Evolutionary conservation across 2,329 filamentous ascomycete species (phyloP).

Genomic region (Hypocrella siamensis): DNA sequence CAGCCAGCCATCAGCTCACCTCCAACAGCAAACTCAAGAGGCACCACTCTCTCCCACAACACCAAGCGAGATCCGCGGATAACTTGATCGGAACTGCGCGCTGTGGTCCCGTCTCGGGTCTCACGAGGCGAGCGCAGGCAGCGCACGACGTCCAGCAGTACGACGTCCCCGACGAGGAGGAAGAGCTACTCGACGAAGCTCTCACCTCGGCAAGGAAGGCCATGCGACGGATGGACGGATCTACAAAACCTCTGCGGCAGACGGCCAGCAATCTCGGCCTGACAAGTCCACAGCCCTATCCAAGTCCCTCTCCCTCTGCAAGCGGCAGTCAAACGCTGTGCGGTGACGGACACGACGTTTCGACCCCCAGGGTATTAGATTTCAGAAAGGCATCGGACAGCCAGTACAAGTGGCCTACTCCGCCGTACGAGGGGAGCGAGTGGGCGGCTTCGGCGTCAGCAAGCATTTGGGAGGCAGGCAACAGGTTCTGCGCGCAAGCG

Average conservation of each 20-base stretch:
- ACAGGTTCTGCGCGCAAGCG: too few relatives aligned
- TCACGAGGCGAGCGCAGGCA: slow-evolving; percentile 66
- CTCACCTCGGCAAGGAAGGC: slow-evolving; percentile 62
- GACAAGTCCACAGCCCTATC: slow-evolving; percentile 35
- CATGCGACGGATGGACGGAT: slow-evolving; percentile 52
- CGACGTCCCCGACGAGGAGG: slow-evolving; percentile 90
- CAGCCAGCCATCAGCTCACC: slow-evolving; percentile 34
- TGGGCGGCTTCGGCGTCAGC: slow-evolving; percentile 76
- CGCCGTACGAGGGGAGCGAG: slow-evolving; percentile 84
- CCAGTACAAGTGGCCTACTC: slow-evolving; percentile 76
- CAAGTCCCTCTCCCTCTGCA: slow-evolving; percentile 61
- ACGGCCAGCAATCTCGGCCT: slow-evolving; percentile 48
- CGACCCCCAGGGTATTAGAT: slow-evolving; percentile 56
- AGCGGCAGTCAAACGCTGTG: slow-evolving; percentile 67
- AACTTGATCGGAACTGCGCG: slow-evolving; percentile 43
- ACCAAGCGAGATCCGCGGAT: slow-evolving; percentile 47
- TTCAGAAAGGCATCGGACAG: slow-evolving; percentile 41
- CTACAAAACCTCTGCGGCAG: slow-evolving; percentile 33
- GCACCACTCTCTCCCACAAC: slow-evolving; percentile 48
- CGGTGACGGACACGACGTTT: slow-evolving; percentile 43
- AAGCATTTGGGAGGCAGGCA: slow-evolving; percentile 62
- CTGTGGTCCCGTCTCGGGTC: slow-evolving; percentile 53
- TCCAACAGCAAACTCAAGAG: slow-evolving; percentile 40
- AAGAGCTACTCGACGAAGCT: slow-evolving; percentile 85
- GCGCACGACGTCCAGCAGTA: slow-evolving; percentile 65